A percentile compares a stretch with the other conserved stretches of the same genome.
Conservation (phyloP, 345 rosid species). For the Hirschfeldia incana region DNA sequence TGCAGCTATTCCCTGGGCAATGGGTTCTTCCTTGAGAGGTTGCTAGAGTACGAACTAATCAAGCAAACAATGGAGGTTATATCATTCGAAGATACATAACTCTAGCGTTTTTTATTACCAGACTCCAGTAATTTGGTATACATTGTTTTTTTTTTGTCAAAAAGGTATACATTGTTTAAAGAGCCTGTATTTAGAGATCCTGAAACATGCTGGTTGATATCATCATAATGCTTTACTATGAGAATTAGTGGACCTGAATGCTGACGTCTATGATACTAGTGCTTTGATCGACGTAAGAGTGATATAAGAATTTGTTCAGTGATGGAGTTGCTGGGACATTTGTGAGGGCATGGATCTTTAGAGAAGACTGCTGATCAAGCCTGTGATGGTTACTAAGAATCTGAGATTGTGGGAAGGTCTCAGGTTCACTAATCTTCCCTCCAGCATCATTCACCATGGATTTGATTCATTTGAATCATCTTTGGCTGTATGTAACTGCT, state of each 20-base stretch:
- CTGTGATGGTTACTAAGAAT: neutral
- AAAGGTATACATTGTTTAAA: no score
- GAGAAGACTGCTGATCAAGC: neutral
- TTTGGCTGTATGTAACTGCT: constrained; percentile 51
- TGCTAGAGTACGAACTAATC: constrained; percentile 9
- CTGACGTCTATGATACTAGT: neutral
- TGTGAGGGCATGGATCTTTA: neutral
- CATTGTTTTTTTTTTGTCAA: no score
- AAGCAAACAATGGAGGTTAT: neutral
- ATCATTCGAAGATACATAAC: neutral
- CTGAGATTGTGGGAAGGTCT: constrained; percentile 48
- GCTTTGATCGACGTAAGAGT: neutral
- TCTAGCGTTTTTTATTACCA: no score
- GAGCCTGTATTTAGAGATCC: neutral
- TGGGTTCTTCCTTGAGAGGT: constrained; percentile 50
- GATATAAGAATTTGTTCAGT: neutral
- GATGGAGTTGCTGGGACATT: neutral
- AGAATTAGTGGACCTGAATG: neutral
- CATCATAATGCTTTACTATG: neutral
- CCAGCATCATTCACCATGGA: constrained; percentile 55
- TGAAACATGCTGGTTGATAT: constrained; percentile 18
- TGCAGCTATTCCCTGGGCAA: constrained; percentile 60
- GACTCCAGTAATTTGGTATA: no score
- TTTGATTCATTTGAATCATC: constrained; percentile 64
- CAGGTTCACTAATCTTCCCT: constrained; percentile 62